Evolutionary conservation across 768 basidiomycete species (phyloP).

Genomic region (Rubroboletus pulcherrimus): DNA sequence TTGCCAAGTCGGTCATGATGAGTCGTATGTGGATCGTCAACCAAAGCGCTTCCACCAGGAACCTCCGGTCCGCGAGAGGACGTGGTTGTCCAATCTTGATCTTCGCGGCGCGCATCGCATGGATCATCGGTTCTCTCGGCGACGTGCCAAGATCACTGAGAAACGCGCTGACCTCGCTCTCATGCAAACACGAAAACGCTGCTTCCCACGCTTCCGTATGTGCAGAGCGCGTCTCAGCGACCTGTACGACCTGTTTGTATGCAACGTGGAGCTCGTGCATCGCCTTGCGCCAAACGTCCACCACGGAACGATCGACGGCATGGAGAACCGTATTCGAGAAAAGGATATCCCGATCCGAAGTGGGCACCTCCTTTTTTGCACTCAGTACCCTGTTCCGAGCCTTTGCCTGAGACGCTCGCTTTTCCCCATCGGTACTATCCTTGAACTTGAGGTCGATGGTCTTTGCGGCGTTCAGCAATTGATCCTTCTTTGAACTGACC

Average conservation of each 20-base stretch:
- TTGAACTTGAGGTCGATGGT: constrained; percentile 17
- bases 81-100: constrained; percentile 52
- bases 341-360: constrained; percentile 27
- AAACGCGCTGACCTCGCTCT: constrained; percentile 40
- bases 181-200: constrained; percentile 49
- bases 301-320: constrained; percentile 31
- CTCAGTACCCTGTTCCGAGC: constrained; percentile 15
- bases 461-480: background rate
- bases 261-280: constrained; percentile 35
- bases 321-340: constrained; percentile 24
- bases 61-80: constrained; percentile 57
- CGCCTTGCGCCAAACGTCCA: constrained; percentile 37
- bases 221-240: constrained; percentile 49
- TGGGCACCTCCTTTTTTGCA: constrained; percentile 17
- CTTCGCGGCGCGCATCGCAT: constrained; percentile 51
- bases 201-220: constrained; percentile 61
- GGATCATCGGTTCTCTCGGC: constrained; percentile 41
- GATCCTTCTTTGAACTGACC: constrained; percentile 19
- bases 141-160: constrained; percentile 31
- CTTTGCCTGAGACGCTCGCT: constrained; percentile 4
- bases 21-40: constrained; percentile 51
- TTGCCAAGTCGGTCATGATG: constrained; percentile 43
- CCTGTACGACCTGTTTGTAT: constrained; percentile 38
- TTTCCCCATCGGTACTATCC: constrained; percentile 1
- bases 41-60: constrained; percentile 60